phyloP scores from a whole-genome alignment of 371 early-diverging fungal genomes.

The Thermomucor indicae-seudaticae region DNA sequence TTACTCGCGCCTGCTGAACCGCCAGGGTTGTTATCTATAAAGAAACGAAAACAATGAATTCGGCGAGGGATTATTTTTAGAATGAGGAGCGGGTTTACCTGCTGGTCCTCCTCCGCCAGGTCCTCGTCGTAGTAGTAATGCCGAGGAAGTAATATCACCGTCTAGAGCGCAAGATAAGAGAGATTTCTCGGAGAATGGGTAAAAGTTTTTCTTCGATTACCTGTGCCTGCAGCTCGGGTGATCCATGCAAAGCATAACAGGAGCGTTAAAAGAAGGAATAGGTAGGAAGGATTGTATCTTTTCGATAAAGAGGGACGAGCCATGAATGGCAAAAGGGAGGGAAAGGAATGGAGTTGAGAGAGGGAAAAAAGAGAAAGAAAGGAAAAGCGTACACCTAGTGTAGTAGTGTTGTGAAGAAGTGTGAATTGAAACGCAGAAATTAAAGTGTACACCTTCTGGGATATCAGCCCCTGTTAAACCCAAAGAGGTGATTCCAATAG shows the following conservation, averaged over 20 bases:
- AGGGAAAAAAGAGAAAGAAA: background rate
- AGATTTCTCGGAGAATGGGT: background rate
- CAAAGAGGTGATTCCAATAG: background rate
- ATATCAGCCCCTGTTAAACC: background rate
- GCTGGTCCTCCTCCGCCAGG: too few species aligned
- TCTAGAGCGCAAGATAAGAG: background rate
- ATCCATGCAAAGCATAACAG: background rate
- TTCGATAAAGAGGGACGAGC: background rate
- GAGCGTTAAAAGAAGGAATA: background rate
- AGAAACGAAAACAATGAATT: background rate
- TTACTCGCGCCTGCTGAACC: background rate
- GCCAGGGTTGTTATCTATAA: background rate
- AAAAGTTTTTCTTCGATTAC: background rate
- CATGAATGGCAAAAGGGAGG: background rate
- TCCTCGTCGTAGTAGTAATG: too few species aligned
- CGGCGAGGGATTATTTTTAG: background rate
- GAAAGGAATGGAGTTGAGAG: background rate
- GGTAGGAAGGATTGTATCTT: background rate
- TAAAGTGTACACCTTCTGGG: conserved; percentile 1
- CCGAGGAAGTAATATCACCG: background rate
- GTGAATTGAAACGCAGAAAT: conserved; percentile 1
- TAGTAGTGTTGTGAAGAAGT: background rate
- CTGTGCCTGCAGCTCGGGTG: background rate
- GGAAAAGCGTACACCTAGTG: background rate
- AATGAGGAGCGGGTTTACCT: too few species aligned